Evolutionary conservation across 495 filamentous ascomycete genomes (phyloP).

Genomic region (Tuber melanosporum): DNA sequence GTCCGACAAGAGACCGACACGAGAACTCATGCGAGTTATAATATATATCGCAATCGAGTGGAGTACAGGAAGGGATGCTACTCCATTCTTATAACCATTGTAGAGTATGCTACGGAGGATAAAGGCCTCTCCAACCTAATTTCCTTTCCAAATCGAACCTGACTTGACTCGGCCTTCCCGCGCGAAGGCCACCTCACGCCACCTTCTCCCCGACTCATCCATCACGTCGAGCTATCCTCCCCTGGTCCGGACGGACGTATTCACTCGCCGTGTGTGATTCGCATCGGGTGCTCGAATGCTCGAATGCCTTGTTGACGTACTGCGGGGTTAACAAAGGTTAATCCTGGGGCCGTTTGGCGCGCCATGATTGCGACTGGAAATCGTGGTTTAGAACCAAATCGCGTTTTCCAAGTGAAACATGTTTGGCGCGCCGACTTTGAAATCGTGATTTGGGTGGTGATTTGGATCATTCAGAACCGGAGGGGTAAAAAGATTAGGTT

Average conservation of each 20-base stretch:
- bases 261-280: not conserved
- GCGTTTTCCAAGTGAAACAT: not conserved
- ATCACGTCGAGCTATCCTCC: not conserved
- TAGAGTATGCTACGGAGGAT: not conserved
- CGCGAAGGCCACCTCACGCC: not conserved
- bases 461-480: not conserved
- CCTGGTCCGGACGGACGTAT: not conserved
- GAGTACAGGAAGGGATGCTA: not conserved
- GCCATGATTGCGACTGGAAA: not conserved
- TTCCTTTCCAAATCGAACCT: not conserved
- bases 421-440: not conserved
- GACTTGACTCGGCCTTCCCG: not conserved
- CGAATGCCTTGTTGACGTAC: not conserved
- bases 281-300: not conserved
- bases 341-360: not conserved
- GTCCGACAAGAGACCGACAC: too few relatives aligned
- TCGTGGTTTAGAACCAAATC: not conserved
- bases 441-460: not conserved
- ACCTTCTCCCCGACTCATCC: not conserved
- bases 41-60: not conserved
- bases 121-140: not conserved
- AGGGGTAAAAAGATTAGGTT: not conserved
- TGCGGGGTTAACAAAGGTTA: not conserved
- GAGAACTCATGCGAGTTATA: too few relatives aligned
- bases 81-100: not conserved